Base-by-base conservation (phyloP, 305 asterid genomes). In the Fraxinus velutina region DNA sequence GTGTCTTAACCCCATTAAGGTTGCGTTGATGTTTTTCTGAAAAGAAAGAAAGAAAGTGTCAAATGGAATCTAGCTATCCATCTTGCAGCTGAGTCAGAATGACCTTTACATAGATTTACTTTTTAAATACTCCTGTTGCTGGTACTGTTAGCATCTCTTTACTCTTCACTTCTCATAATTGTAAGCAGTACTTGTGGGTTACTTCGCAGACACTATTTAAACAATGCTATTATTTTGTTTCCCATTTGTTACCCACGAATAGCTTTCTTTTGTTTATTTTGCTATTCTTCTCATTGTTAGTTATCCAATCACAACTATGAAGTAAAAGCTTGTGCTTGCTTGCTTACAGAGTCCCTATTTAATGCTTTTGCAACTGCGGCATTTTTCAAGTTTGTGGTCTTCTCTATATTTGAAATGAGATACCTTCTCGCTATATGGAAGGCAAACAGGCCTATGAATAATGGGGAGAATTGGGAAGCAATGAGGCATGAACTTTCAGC, bases 281-380 rank as follows among this genome's bases (percentile, higher is more conserved):
- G 33, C 37, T 13, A 19, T 19, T 81, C 55, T 73, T 37, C 60
- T 66, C 74, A 10, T 66, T 73, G 60, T 52, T 74, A 74, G 75
- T 64, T 22, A 24, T 64, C n/a, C 73, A 64, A 24, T 64, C 2
- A 73, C 47, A 73, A n/a, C 34, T 55, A n/a, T 81, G 50, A 52
- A 60, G 72, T 79, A 64, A 82, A 86, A 50, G 17, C 79, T 52
- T 34, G 22, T 36, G 42, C 42, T 36, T 83, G 29, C 75, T 79
- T 85, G 29, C 70, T 83, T 85, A 76, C 97, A 96, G 98, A 96
- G 85, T 96, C 99, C 73, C 89, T 96, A 39, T 96, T 96, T 85
- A 96, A 96, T 88, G 97, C 99, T 57, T 96, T 96, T 83, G 99
- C 99, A 36, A 96, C 99, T 3, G 99, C 98, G 76, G 98, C 99